Base-by-base conservation (phyloP, 495 filamentous ascomycete genomes). In the Podospora conica region DNA sequence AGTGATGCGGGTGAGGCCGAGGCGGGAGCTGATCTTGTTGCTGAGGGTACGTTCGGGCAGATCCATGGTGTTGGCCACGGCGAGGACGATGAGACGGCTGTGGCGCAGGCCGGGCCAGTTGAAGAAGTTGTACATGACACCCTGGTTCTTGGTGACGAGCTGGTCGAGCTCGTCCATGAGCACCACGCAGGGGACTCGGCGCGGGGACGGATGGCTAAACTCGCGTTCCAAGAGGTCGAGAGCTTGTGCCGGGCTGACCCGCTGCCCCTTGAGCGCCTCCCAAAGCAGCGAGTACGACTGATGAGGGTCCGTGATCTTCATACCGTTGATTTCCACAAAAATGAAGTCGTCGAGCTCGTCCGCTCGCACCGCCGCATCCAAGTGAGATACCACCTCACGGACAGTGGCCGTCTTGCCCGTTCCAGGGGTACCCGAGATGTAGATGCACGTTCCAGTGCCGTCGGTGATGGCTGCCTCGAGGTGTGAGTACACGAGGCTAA, bases 71-170 rank as follows among this genome's bases (percentile, higher is more conserved):
- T 99, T 99, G 33, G 96, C 96, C 10, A 99, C 96, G 9, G 96
- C 96, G 0, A 99, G 84, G 12, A 99, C 96, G 73, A 98, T 97
- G 33, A 99, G 83, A 56, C 92, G 85, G 28, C 91, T 95, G 74
- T 99, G 92, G 33, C 90, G 86, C 21, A 97, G 84, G 21, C 88
- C 88, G n/a, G 96, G 96, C 96, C 96, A 99, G 73, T 99, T 99
- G 86, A 99, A 99, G 77, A 99, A 99, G 74, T 99, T 99, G 80
- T 99, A 99, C 96, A 99, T 99, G 73, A 99, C 96, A 25, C 91
- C 92, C 70, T 99, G 96, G 73, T 95, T 97, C 66, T 92, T 93
- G 22, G 96, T 99, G 3, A 97, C 96, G 5, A 99, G 85, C 74
- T 99, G 96, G 77, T 99, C 96, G 53, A 99, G 85, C 79, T 99